Percentiles rank a stretch among this genome's conserved stretches.
Conservation (phyloP, 1,284 basidiomycete species). For the Ceratobasidium theobromae region DNA sequence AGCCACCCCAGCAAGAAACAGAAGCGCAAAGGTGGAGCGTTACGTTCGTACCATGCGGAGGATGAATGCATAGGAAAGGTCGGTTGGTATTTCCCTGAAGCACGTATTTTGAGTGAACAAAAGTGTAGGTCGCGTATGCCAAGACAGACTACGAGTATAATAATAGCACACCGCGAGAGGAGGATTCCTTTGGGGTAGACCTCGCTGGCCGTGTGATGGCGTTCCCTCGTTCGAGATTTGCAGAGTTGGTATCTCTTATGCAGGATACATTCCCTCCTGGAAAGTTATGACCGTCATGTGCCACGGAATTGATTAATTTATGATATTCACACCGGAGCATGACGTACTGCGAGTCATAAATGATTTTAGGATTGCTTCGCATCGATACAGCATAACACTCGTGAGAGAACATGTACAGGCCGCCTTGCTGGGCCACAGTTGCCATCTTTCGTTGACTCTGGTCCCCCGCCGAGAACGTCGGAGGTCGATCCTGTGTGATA, state of each 20-base stretch:
- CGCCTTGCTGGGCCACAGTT: too few relatives aligned
- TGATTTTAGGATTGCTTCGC: too few relatives aligned
- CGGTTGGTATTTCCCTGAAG: slow-evolving; percentile 36
- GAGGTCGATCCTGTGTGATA: too few relatives aligned
- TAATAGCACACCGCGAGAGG: slow-evolving; percentile 61
- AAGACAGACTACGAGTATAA: slow-evolving; percentile 67
- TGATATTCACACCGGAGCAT: too few relatives aligned
- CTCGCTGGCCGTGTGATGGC: slow-evolving; percentile 75
- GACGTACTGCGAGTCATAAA: too few relatives aligned
- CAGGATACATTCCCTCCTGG: slow-evolving; percentile 20
- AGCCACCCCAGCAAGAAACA: slow-evolving; percentile 47
- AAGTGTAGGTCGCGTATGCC: slow-evolving; percentile 59
- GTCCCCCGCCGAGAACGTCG: too few relatives aligned
- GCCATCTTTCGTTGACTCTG: too few relatives aligned
- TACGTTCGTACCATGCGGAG: slow-evolving; percentile 76
- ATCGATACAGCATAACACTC: too few relatives aligned
- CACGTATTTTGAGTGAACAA: background rate
- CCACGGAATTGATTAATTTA: too few relatives aligned
- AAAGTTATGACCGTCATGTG: background rate
- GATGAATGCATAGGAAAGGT: slow-evolving; percentile 76
- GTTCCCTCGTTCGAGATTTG: slow-evolving; percentile 43
- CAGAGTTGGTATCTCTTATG: slow-evolving; percentile 30
- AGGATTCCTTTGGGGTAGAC: slow-evolving; percentile 79
- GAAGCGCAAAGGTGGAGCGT: slow-evolving; percentile 42
- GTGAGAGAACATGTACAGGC: too few relatives aligned